Base-by-base conservation (phyloP, 1,139 yeast genomes). In the Kurtzmaniella quercitrusa region DNA sequence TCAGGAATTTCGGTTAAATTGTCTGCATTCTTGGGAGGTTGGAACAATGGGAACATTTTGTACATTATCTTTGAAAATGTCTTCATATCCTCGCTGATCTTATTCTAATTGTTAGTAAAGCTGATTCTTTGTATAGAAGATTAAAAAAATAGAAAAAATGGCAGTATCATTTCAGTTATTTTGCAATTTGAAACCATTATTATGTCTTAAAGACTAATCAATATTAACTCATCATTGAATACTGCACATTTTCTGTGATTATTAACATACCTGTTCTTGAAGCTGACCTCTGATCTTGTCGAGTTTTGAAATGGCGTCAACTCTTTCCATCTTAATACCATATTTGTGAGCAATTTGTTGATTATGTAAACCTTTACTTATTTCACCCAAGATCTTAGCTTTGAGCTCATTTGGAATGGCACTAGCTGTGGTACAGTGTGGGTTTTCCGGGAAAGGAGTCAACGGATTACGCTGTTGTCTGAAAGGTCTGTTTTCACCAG, bases 1-100 rank as follows among this genome's bases (percentile, higher is more conserved):
- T 88, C 82, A 26, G 97, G 96, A 70, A 91, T 88, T 72, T 93
- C 98, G n/a, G 96, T 85, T 60, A 85, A 69, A 57, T 85, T 85
- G 57, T 86, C 94, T 8, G 80, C 74, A 39, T 70, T 65, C 15
- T 57, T 54, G 7, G 70, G 66, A 18, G 71, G 68, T 42, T 61
- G 61, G 54, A 81, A 85, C 43, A 87, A 64, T 41, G 96, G 96
- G 70, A 91, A 86, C 88, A 89, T 83, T 47, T 78, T 77, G 60
- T 81, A 80, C 82, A 93, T 75, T 23, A 81, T 71, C 2, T 66
- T 56, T 8, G 87, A 67, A 75, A 82, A 82, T 48, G 61, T 71
- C 43, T 63, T 59, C 53, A 87, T 61, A 47, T 84, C 91, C 17
- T 65, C 57, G 32, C 68, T 59, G 30, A 80, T 63, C 47, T 66